These are phyloP conservation scores for Geotrichum histeridarum DNA, from an alignment of 1,139 yeast genomes.

Conservation along the genomic window DNA sequence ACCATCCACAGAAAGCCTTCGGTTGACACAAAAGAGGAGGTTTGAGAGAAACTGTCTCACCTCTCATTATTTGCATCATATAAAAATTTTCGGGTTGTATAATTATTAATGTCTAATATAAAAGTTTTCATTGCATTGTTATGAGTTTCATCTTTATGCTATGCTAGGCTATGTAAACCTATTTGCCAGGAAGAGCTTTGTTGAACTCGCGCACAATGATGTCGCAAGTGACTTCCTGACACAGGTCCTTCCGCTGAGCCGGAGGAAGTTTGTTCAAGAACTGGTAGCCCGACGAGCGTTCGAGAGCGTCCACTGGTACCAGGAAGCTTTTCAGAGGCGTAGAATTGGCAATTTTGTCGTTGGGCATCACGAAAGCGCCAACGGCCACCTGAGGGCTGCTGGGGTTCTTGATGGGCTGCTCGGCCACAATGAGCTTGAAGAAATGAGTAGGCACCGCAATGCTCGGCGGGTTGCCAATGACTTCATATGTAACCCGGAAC, in stretches of 20 bases:
- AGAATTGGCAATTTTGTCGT: constrained; percentile 63
- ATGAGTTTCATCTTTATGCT: too few species aligned
- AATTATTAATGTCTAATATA: not conserved
- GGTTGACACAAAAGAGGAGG: not conserved
- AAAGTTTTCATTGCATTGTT: not conserved
- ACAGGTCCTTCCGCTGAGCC: constrained; percentile 58
- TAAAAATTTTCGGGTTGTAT: not conserved
- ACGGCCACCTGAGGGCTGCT: constrained; percentile 55
- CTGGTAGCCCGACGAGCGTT: constrained; percentile 78
- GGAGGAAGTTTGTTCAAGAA: constrained; percentile 66
- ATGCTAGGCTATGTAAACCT: not conserved
- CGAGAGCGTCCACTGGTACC: constrained; percentile 87
- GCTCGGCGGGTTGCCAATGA: constrained; percentile 94
- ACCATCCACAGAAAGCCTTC: constrained; percentile 4
- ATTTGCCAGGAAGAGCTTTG: constrained; percentile 41
- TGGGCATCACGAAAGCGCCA: constrained; percentile 92
- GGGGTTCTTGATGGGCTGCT: constrained; percentile 43
- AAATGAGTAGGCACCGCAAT: constrained; percentile 98
- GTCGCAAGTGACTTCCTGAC: constrained; percentile 74
- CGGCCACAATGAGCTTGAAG: constrained; percentile 85
- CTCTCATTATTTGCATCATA: constrained; percentile 10
- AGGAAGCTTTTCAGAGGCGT: constrained; percentile 70
- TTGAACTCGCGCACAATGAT: constrained; percentile 79
- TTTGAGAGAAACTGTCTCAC: not conserved
- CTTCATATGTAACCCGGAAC: constrained; percentile 78